A percentile compares a stretch with the other conserved stretches of the same genome.
Conservation (phyloP, 257 asterid species). For the Voacanga thouarsii region DNA sequence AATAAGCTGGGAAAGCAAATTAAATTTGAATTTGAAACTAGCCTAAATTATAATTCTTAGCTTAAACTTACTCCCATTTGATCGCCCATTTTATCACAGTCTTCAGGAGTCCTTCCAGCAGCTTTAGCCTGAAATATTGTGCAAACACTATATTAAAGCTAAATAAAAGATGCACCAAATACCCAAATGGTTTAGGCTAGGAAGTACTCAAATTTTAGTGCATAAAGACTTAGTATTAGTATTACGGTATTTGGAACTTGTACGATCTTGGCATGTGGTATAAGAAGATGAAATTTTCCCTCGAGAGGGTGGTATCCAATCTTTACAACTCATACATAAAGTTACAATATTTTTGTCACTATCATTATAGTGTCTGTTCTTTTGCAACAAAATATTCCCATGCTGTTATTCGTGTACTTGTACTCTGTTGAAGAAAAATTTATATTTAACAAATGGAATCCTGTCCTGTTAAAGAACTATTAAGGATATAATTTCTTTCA, state of each 20-base stretch:
- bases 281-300: not conserved
- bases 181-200: not conserved
- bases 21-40: not conserved
- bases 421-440: not conserved
- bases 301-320: not conserved
- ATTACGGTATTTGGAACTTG: not conserved
- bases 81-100: slow-evolving; percentile 55
- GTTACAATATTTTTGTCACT: not conserved
- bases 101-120: slow-evolving; percentile 74
- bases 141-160: not conserved
- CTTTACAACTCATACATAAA: not conserved
- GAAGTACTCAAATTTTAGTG: not conserved
- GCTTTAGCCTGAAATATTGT: slow-evolving; percentile 74
- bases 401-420: not conserved
- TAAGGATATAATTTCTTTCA: not conserved
- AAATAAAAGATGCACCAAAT: not conserved
- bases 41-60: slow-evolving; percentile 2
- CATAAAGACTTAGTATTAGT: not conserved
- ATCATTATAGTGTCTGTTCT: not conserved
- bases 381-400: not conserved
- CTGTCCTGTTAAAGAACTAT: not conserved
- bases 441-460: not conserved
- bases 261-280: not conserved
- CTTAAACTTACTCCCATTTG: slow-evolving; percentile 69
- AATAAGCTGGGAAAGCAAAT: not conserved